Conservation (phyloP, 129 eudicot species). For the Helianthus tuberosus region DNA sequence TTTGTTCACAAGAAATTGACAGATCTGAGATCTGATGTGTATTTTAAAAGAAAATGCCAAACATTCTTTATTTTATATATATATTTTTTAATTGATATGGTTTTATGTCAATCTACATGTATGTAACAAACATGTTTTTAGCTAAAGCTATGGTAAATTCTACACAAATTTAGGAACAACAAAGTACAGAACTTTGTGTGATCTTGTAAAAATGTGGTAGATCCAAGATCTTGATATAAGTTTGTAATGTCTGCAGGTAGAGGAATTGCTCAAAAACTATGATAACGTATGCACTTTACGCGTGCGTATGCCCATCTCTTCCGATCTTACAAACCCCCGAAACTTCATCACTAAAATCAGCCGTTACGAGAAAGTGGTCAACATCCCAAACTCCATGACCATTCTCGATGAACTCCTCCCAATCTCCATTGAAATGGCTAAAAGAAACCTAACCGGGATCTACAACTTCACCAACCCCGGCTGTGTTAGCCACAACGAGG, state of each 20-base stretch:
- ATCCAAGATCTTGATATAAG: background rate
- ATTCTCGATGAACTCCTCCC: conserved; percentile 58
- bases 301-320: conserved; percentile 56
- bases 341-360: conserved; percentile 55
- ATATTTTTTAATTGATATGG: background rate
- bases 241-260: conserved; percentile 31
- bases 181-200: too few species aligned
- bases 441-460: conserved; percentile 50
- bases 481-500: conserved; percentile 54
- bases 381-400: conserved; percentile 61
- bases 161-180: background rate
- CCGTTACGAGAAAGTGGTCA: conserved; percentile 50
- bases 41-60: background rate
- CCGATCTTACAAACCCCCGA: conserved; percentile 60
- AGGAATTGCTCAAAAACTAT: conserved; percentile 46
- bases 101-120: too few species aligned
- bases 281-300: conserved; percentile 53
- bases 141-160: background rate
- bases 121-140: too few species aligned
- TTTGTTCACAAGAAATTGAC: too few species aligned
- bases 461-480: conserved; percentile 60
- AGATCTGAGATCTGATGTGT: too few species aligned
- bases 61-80: background rate
- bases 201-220: too few species aligned
- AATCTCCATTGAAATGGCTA: conserved; percentile 55